Percentiles rank a stretch among this genome's conserved stretches.
Conservation (phyloP, 31 red algal species). For the Asparagopsis taxiformis region DNA sequence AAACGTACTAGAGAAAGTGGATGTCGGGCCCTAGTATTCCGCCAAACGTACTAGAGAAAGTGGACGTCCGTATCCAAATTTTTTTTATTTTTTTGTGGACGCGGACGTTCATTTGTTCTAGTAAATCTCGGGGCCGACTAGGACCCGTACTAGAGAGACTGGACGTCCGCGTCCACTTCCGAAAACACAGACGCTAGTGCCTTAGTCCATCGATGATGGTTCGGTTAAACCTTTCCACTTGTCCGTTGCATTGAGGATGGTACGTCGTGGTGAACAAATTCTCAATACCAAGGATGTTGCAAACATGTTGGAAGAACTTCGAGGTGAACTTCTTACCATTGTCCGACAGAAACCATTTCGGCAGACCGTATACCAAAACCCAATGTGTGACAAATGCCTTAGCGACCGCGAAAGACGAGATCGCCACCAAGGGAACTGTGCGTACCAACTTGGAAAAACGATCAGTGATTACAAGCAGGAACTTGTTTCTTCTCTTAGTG, state of each 20-base stretch:
- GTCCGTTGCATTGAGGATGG: constrained; percentile 22
- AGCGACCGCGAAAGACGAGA: neutral
- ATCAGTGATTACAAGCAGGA: constrained; percentile 21
- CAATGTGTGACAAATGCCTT: constrained; percentile 7
- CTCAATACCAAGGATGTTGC: neutral
- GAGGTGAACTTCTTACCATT: constrained; percentile 15
- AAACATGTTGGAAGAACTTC: constrained; percentile 19
- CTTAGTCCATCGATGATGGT: constrained; percentile 9
- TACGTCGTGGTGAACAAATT: constrained; percentile 27
- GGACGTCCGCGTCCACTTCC: too few relatives aligned
- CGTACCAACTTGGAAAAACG: constrained; percentile 25
- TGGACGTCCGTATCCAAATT: too few relatives aligned
- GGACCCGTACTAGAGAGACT: too few relatives aligned
- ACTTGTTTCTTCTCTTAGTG: constrained; percentile 9
- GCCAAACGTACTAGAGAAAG: too few relatives aligned
- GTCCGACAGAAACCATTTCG: neutral
- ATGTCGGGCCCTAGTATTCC: too few relatives aligned
- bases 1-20: too few relatives aligned
- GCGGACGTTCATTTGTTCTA: too few relatives aligned
- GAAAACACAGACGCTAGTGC: too few relatives aligned
- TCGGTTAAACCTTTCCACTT: constrained; percentile 24
- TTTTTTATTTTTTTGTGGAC: too few relatives aligned
- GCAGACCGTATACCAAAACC: constrained; percentile 16
- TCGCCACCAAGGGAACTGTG: constrained; percentile 11
- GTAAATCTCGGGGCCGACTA: too few relatives aligned